Evolutionary conservation across 768 basidiomycete species (phyloP).

Genomic region (Boletus vinaceobasis): DNA sequence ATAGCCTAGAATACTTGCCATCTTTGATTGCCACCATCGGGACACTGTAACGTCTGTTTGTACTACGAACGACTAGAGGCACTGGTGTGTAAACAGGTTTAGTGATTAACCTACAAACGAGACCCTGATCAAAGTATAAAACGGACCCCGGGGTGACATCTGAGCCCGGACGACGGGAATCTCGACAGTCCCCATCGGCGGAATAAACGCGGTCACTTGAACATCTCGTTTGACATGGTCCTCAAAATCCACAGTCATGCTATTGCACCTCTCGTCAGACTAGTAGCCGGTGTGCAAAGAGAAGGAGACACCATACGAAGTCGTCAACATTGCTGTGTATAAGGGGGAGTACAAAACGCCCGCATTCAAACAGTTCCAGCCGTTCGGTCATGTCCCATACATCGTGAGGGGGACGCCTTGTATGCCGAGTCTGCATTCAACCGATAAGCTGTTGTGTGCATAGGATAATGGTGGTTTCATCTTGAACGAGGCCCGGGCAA

Average conservation of each 20-base stretch:
- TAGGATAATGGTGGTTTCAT: conserved; percentile 34
- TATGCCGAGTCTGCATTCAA: neutral
- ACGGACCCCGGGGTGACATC: neutral
- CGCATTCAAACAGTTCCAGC: conserved; percentile 28
- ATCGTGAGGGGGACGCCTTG: conserved; percentile 18
- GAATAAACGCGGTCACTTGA: neutral
- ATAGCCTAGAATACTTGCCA: neutral
- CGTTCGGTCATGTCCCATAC: conserved; percentile 39
- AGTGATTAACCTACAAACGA: neutral
- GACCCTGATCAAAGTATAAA: conserved; percentile 1
- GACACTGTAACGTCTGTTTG: too few species aligned
- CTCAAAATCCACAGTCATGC: conserved; percentile 43
- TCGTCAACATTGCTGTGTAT: conserved; percentile 32
- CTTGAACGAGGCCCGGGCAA: conserved; percentile 27
- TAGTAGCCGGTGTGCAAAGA: conserved; percentile 42
- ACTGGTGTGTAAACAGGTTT: neutral
- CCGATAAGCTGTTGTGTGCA: neutral
- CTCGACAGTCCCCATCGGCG: too few species aligned
- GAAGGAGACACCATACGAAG: conserved; percentile 37
- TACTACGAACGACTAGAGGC: neutral
- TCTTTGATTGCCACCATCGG: neutral
- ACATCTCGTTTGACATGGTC: conserved; percentile 31
- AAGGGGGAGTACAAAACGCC: conserved; percentile 35
- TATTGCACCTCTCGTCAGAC: conserved; percentile 36
- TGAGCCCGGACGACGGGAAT: too few species aligned